Conservation (phyloP, 1,284 basidiomycete genomes). For the Apiotrichum mycotoxinovorans region DNA sequence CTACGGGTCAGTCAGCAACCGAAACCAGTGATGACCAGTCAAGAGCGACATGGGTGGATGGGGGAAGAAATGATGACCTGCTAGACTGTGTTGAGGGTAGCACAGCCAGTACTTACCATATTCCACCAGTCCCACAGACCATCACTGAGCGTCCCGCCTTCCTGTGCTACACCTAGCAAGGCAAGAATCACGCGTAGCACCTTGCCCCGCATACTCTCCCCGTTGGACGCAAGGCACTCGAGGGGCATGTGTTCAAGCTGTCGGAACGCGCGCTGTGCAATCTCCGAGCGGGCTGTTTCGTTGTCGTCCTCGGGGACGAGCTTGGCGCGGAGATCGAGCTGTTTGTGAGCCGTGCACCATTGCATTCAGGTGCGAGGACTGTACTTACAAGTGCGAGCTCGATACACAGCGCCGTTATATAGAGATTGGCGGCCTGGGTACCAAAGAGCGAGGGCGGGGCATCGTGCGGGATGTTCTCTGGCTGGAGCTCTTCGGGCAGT, state of each 20-base stretch:
- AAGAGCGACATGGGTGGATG: too few species aligned
- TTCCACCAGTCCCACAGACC: constrained; percentile 36
- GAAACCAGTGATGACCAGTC: too few species aligned
- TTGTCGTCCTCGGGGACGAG: constrained; percentile 19
- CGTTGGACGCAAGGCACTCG: constrained; percentile 31
- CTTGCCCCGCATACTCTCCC: constrained; percentile 34
- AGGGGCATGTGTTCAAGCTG: constrained; percentile 23
- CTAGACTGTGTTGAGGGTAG: too few species aligned
- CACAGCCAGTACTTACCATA: constrained; percentile 21
- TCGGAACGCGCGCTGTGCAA: constrained; percentile 21
- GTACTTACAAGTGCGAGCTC: constrained; percentile 31
- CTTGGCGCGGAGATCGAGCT: constrained; percentile 27
- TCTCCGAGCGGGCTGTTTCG: constrained; percentile 16
- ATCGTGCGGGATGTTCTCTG: not conserved
- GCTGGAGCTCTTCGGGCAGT: constrained; percentile 11
- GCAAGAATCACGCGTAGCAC: constrained; percentile 29
- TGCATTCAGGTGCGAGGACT: too few species aligned
- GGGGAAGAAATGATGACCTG: too few species aligned
- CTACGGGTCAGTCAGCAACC: constrained; percentile 6
- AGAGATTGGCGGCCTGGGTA: constrained; percentile 32
- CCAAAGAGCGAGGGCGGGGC: constrained; percentile 13
- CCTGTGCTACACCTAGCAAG: constrained; percentile 18
- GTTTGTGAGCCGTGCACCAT: too few species aligned
- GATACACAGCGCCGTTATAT: constrained; percentile 29
- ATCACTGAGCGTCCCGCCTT: constrained; percentile 17